phyloP scores from a whole-genome alignment of 495 filamentous ascomycete genomes.

The Aspergillus coremiiformis region DNA sequence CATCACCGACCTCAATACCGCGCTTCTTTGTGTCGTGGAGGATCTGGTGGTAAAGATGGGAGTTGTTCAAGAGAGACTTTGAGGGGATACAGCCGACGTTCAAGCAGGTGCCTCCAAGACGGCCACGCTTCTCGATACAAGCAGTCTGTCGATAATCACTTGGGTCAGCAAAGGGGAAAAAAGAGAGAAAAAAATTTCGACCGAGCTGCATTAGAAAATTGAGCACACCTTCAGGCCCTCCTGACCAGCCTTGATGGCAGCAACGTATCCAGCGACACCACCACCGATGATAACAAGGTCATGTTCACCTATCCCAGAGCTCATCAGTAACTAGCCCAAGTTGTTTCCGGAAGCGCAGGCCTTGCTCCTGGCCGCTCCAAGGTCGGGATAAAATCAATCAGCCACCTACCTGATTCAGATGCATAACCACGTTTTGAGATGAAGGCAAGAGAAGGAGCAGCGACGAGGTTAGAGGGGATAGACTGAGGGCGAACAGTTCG shows the following conservation, averaged over 20 bases:
- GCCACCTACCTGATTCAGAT: conserved; percentile 63
- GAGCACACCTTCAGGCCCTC: conserved; percentile 83
- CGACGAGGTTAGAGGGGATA: conserved; percentile 49
- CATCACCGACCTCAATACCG: conserved; percentile 92
- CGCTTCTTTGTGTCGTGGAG: conserved; percentile 95
- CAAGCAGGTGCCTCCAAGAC: conserved; percentile 91
- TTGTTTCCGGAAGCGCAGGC: conserved; percentile 12
- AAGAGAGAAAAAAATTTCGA: not conserved
- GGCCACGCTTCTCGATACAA: conserved; percentile 97
- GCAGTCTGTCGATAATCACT: conserved; percentile 57
- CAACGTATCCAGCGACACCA: conserved; percentile 97
- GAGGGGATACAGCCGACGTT: conserved; percentile 99
- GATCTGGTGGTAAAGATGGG: conserved; percentile 95
- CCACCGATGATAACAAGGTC: conserved; percentile 94
- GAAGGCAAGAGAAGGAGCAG: conserved; percentile 45
- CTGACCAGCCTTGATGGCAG: conserved; percentile 97
- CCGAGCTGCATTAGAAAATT: not conserved
- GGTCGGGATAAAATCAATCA: not conserved
- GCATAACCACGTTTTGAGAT: conserved; percentile 67
- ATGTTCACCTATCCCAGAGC: conserved; percentile 60
- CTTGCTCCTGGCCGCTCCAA: not conserved
- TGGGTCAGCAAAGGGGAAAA: conserved; percentile 1
- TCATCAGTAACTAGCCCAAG: conserved; percentile 19
- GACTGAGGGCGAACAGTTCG: conserved; percentile 34
- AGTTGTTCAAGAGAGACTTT: conserved; percentile 99